These are phyloP conservation scores for Talaromyces sp. DNA, from an alignment of 2,329 filamentous ascomycete genomes.

Conservation along the genomic window DNA sequence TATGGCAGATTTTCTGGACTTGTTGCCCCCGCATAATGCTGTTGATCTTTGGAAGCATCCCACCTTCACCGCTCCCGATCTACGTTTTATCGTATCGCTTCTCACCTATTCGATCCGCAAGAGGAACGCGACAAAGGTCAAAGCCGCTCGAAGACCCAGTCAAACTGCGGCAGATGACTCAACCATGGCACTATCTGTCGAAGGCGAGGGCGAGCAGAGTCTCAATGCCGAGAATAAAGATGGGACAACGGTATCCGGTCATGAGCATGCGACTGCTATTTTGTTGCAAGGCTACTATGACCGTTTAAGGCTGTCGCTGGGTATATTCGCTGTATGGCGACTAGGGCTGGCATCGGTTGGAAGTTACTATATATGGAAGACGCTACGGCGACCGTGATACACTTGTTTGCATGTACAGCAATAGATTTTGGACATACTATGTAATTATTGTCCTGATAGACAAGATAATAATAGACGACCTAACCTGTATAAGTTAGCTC, in stretches of 20 bases:
- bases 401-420: neutral
- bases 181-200: slow-evolving; percentile 34
- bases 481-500: neutral
- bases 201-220: slow-evolving; percentile 16
- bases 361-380: slow-evolving; percentile 31
- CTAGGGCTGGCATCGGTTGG: slow-evolving; percentile 33
- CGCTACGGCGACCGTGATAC: slow-evolving; percentile 25
- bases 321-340: slow-evolving; percentile 42
- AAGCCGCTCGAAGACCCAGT: slow-evolving; percentile 32
- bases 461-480: neutral
- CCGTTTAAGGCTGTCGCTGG: slow-evolving; percentile 40
- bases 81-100: slow-evolving; percentile 59
- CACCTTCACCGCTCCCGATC: slow-evolving; percentile 64
- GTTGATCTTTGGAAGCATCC: slow-evolving; percentile 66
- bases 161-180: slow-evolving; percentile 35
- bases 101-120: slow-evolving; percentile 59
- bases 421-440: neutral
- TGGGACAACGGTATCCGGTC: slow-evolving; percentile 19
- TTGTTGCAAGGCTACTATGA: slow-evolving; percentile 48
- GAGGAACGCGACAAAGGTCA: slow-evolving; percentile 46
- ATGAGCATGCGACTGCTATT: slow-evolving; percentile 40
- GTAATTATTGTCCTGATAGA: neutral
- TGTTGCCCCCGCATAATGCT: slow-evolving; percentile 62
- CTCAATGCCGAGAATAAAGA: neutral
- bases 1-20: slow-evolving; percentile 65